phyloP scores from a whole-genome alignment of 768 basidiomycete genomes.

The Leccinum boreale region DNA sequence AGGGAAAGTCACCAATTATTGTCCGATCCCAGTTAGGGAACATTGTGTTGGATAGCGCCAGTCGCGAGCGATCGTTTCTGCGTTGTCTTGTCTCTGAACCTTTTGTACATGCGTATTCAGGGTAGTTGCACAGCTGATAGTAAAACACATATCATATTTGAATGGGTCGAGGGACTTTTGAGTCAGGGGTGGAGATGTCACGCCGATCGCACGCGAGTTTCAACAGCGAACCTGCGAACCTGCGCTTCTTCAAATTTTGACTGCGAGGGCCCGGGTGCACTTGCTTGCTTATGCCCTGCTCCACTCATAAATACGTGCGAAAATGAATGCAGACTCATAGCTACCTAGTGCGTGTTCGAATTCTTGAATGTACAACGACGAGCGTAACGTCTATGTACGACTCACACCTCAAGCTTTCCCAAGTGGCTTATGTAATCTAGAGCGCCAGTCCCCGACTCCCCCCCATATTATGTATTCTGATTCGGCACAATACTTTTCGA shows the following conservation, averaged over 20 bases:
- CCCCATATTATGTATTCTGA: too few species aligned
- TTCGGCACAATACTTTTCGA: too few species aligned
- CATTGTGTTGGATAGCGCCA: slow-evolving; percentile 5
- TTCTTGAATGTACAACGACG: too few species aligned
- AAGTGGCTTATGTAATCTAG: too few species aligned
- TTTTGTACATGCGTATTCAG: neutral
- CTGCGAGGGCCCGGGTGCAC: neutral
- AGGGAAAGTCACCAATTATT: slow-evolving; percentile 10
- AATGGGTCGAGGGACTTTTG: neutral
- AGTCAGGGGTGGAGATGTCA: neutral
- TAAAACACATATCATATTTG: neutral
- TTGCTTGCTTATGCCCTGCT: too few species aligned
- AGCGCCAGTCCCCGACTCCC: too few species aligned
- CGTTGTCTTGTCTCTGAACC: neutral
- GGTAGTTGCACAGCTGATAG: neutral
- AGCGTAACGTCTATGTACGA: too few species aligned
- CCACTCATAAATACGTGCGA: neutral
- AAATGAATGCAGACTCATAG: neutral
- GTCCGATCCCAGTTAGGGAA: slow-evolving; percentile 11
- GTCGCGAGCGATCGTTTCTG: neutral
- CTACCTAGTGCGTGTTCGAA: neutral
- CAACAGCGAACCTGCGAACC: too few species aligned
- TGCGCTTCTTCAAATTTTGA: too few species aligned
- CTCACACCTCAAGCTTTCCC: too few species aligned
- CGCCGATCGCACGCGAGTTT: neutral